Evolutionary conservation across 306 rosid genomes (phyloP).

Genomic region (Sicyos edulis): DNA sequence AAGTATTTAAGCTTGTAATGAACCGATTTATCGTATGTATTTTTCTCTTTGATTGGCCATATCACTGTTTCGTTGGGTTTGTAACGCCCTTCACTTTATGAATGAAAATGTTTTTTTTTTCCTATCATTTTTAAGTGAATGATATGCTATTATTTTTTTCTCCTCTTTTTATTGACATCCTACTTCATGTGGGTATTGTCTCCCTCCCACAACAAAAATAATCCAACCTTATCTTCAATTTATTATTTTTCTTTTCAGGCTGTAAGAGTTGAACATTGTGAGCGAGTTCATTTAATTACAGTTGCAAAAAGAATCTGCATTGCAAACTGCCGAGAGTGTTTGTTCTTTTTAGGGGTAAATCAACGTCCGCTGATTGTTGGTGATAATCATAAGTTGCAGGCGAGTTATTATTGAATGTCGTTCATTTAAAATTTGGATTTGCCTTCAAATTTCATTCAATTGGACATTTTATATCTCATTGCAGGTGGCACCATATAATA

Average conservation of each 20-base stretch:
- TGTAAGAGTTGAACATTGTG: constrained; percentile 93
- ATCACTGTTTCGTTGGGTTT: too few relatives aligned
- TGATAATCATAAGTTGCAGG: constrained; percentile 96
- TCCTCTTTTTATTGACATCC: neutral
- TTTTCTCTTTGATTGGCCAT: too few relatives aligned
- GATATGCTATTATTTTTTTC: neutral
- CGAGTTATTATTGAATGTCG: constrained; percentile 28
- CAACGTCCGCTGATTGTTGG: constrained; percentile 88
- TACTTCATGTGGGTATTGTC: constrained; percentile 16
- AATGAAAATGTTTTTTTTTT: too few relatives aligned
- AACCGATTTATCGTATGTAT: too few relatives aligned
- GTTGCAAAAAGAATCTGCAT: constrained; percentile 85
- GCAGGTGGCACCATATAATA: constrained; percentile 96
- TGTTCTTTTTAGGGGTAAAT: constrained; percentile 85
- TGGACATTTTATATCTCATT: neutral
- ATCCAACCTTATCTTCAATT: neutral
- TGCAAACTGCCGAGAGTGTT: constrained; percentile 96
- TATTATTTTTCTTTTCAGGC: constrained; percentile 56
- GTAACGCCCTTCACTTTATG: too few relatives aligned
- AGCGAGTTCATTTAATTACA: constrained; percentile 91
- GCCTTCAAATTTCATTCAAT: neutral
- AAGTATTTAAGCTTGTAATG: too few relatives aligned
- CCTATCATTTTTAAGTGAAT: neutral
- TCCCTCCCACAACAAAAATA: constrained; percentile 8
- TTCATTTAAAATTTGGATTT: constrained; percentile 9